Percentiles rank a stretch among this genome's conserved stretches.
These are phyloP conservation scores for Backusella circina DNA, from an alignment of 192 early-diverging fungal genomes.

Conservation along the genomic window DNA sequence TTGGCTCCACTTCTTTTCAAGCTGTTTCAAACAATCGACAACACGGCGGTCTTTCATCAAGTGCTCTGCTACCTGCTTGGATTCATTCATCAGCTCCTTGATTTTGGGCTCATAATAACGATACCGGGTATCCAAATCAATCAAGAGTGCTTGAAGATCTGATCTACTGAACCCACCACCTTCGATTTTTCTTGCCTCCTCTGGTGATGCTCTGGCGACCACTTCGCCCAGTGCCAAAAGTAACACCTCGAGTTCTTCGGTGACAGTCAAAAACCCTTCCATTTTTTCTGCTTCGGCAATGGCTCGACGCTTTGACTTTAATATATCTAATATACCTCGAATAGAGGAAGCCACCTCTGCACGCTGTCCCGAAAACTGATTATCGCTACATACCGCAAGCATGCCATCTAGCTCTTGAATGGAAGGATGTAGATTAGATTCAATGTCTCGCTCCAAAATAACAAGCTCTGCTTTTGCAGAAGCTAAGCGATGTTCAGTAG, in stretches of 20 bases:
- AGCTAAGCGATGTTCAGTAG: constrained; percentile 23
- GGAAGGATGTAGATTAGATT: constrained; percentile 18
- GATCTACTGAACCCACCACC: neutral
- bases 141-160: constrained; percentile 35
- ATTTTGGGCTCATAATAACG: constrained; percentile 41
- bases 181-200: constrained; percentile 1
- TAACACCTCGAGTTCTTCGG: constrained; percentile 39
- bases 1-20: constrained; percentile 46
- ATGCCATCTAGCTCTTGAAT: constrained; percentile 31
- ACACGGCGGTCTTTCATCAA: constrained; percentile 41
- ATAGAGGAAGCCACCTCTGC: constrained; percentile 31
- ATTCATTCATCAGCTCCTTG: constrained; percentile 27
- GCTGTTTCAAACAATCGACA: constrained; percentile 30
- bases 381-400: constrained; percentile 11
- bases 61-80: constrained; percentile 12
- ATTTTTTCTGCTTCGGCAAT: constrained; percentile 33
- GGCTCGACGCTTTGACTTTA: constrained; percentile 30
- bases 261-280: constrained; percentile 29
- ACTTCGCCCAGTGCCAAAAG: constrained; percentile 38
- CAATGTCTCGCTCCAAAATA: constrained; percentile 28
- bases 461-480: constrained; percentile 22
- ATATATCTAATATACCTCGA: constrained; percentile 16
- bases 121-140: constrained; percentile 42
- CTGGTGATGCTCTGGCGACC: constrained; percentile 17
- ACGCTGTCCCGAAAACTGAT: constrained; percentile 28